A percentile compares a stretch with the other conserved stretches of the same genome.
Evolutionary conservation across 768 basidiomycete species (phyloP).

Genomic region (Lactarius sp.): DNA sequence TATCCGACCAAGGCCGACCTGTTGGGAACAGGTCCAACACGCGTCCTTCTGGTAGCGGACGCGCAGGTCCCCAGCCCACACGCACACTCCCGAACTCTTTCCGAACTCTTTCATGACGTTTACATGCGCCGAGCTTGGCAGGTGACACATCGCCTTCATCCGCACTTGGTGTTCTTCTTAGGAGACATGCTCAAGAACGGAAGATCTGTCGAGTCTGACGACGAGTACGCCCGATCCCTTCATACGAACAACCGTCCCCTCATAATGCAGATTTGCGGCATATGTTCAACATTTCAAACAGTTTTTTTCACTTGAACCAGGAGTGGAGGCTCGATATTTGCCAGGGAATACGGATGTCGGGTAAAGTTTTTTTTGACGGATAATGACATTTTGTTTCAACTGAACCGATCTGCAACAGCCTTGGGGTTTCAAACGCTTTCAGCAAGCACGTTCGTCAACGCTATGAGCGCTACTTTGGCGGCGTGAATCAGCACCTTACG

Average conservation of each 20-base stretch:
- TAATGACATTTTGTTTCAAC: background rate
- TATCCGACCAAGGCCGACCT: background rate
- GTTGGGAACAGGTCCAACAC: constrained; percentile 33
- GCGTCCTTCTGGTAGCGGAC: constrained; percentile 78
- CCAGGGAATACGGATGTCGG: constrained; percentile 92
- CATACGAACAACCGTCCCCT: background rate
- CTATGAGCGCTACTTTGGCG: constrained; percentile 62
- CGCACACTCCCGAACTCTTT: constrained; percentile 62
- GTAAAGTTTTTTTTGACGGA: constrained; percentile 34
- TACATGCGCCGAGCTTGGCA: constrained; percentile 85
- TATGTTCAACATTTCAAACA: constrained; percentile 64
- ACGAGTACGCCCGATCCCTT: constrained; percentile 42
- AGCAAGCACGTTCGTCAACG: constrained; percentile 44
- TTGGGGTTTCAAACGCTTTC: constrained; percentile 19
- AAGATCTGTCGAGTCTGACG: constrained; percentile 53
- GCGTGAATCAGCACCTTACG: constrained; percentile 54
- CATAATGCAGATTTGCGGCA: constrained; percentile 56
- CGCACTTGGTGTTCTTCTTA: constrained; percentile 74
- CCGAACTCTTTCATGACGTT: constrained; percentile 65
- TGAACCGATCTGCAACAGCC: constrained; percentile 1
- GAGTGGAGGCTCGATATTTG: constrained; percentile 58
- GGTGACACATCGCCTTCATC: constrained; percentile 49
- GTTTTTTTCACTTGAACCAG: constrained; percentile 53
- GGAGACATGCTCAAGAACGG: constrained; percentile 94
- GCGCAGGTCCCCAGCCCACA: constrained; percentile 69